Conservation (phyloP, 805 yeast species). For the Cyberlindnera meyerae region DNA sequence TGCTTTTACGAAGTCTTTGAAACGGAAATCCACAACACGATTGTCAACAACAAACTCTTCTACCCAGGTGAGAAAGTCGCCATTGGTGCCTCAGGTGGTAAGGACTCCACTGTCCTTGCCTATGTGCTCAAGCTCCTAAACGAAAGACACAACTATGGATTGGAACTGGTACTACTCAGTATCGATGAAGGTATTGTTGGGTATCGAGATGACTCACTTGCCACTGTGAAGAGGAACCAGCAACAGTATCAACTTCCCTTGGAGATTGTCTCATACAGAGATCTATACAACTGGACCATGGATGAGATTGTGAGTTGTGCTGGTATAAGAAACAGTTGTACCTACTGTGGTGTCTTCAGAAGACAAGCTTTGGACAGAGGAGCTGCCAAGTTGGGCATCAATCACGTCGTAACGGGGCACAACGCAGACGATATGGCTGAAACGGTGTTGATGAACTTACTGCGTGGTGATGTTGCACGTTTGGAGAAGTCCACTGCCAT, state of each 20-base stretch:
- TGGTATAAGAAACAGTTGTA: conserved; percentile 90
- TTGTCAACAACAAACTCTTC: conserved; percentile 63
- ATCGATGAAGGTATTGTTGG: conserved; percentile 98
- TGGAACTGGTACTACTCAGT: conserved; percentile 76
- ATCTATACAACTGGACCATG: conserved; percentile 96
- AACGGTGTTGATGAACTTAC: conserved; percentile 88
- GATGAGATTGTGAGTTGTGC: conserved; percentile 95
- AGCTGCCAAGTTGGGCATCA: conserved; percentile 76
- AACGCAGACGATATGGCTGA: conserved; percentile 99
- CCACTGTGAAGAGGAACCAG: conserved; percentile 93
- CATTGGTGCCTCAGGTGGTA: conserved; percentile 98
- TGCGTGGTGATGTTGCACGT: conserved; percentile 95
- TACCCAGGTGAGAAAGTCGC: conserved; percentile 83
- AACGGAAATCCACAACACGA: conserved; percentile 92
- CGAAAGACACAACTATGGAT: conserved; percentile 83
- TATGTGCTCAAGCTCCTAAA: conserved; percentile 80
- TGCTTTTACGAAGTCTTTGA: conserved; percentile 91
- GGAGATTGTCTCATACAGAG: conserved; percentile 79
- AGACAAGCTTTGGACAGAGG: conserved; percentile 97
- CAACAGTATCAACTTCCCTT: conserved; percentile 76
- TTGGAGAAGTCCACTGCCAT: conserved; percentile 84
- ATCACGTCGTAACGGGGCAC: conserved; percentile 96
- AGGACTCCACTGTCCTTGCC: conserved; percentile 94
- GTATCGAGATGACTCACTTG: conserved; percentile 93
- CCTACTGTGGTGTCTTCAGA: conserved; percentile 96